Evolutionary conservation across 1,284 basidiomycete genomes (phyloP).

Genomic region (Leucoagaricus sp.): DNA sequence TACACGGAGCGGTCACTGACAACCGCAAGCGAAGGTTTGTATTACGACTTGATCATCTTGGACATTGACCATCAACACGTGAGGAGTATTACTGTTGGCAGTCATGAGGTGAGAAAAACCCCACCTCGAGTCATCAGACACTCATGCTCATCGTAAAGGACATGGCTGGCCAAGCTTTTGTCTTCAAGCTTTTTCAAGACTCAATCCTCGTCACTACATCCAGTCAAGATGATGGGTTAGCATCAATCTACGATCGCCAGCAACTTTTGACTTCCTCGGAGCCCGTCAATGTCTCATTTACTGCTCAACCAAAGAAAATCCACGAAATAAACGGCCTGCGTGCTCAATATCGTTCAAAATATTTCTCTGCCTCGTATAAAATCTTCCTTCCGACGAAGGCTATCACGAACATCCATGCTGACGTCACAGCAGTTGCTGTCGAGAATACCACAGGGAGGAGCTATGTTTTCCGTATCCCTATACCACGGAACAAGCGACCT

Average conservation of each 20-base stretch:
- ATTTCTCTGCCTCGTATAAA: neutral
- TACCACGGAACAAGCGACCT: neutral
- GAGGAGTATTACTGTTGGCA: neutral
- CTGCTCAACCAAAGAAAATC: neutral
- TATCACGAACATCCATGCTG: neutral
- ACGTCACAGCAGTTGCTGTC: neutral
- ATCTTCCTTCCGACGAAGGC: neutral
- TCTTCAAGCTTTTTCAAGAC: neutral
- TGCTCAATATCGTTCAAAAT: neutral
- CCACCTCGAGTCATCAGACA: neutral
- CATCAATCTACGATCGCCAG: neutral
- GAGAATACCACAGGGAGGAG: neutral
- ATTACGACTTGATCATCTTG: neutral
- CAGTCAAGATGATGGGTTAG: neutral
- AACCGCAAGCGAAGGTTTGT: neutral
- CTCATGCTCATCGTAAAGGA: neutral
- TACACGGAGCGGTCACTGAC: neutral
- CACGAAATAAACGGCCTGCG: neutral
- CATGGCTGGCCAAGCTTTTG: neutral
- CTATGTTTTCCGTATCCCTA: neutral
- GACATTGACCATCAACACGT: neutral
- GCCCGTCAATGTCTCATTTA: neutral
- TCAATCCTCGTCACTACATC: neutral
- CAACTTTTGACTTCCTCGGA: neutral
- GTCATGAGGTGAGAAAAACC: neutral